Base-by-base conservation (phyloP, 176 grass and related monocot species). In the Carex parvula region DNA sequence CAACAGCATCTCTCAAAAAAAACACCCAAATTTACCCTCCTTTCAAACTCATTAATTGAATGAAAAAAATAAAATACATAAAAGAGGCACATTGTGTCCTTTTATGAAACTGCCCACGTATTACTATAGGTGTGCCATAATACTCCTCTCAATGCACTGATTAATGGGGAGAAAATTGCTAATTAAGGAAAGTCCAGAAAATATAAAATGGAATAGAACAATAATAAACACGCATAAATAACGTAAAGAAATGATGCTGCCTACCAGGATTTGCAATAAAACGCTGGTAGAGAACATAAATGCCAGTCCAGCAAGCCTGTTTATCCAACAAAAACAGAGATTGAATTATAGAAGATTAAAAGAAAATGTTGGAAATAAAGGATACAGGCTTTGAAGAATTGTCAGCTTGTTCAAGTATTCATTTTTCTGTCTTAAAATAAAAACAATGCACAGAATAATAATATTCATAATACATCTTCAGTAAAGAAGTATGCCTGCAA, bases 271-370 rank as follows among this genome's bases (percentile, higher is more conserved):
- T 78, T 98, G 92, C 85, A 98, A 84, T 55, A 98, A 83, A 89
- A 98, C 88, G 66, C 93, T 98, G 18, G 96, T 84, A 3, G 96
- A 98, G 81, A 93, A 98, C 96, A 98, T 98, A 93, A 93, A 95
- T 0, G 93, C 96, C 44, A 98, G 89, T 89, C 89, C 96, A 92
- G 85, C 92, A 0, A 98, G 91, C 54, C 96, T 98, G 91, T 84
- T 81, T 64, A 64, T 59, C 41, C 58, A 87, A 64, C 7, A 35
- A 65, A 78, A 82, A 85, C 16, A 26, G 85, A 72, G 41, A 64
- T 29, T 58, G 35, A 33, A 13, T 58, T 46, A 22, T 4, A 59
- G 14, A 81, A 46, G 0, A 44, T 26, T 41, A 60, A 80, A 72
- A 3, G 3, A 37, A 88, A 69, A 84, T 81, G 42, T 84, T 37